Percentiles rank a stretch among this genome's conserved stretches.
These are phyloP conservation scores for Hymenoscyphus albidus DNA, from an alignment of 2,329 filamentous ascomycete genomes.

Conservation along the genomic window DNA sequence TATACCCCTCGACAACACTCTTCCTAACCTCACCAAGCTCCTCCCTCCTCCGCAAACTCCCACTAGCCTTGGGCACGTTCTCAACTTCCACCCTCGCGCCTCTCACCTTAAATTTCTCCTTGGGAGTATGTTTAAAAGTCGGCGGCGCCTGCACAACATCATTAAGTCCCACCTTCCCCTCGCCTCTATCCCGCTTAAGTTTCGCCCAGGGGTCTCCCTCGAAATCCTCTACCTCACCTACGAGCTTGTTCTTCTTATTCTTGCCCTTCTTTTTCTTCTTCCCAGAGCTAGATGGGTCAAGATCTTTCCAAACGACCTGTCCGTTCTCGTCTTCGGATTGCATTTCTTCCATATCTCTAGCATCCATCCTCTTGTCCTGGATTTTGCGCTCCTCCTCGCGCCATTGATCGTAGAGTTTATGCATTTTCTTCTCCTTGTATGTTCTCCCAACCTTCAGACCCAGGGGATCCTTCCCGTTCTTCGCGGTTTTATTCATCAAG, in stretches of 20 bases:
- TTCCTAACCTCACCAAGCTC: conserved; percentile 66
- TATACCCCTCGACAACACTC: conserved; percentile 70
- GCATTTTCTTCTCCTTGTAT: conserved; percentile 79
- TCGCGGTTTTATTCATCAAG: conserved; percentile 58
- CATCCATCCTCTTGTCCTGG: conserved; percentile 32
- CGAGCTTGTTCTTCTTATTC: conserved; percentile 36
- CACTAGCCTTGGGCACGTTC: conserved; percentile 64
- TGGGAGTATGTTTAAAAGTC: conserved; percentile 32
- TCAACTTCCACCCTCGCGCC: conserved; percentile 64
- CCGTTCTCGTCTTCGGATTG: conserved; percentile 32
- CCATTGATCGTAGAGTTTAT: conserved; percentile 76
- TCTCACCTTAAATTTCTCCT: conserved; percentile 42
- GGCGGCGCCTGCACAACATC: conserved; percentile 36
- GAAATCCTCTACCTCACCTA: conserved; percentile 40
- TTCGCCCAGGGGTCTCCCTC: conserved; percentile 36
- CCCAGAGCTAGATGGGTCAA: conserved; percentile 39
- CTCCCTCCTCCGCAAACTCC: conserved; percentile 68
- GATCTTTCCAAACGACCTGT: conserved; percentile 55
- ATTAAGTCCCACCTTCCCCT: conserved; percentile 35
- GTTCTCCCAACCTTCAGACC: conserved; percentile 67
- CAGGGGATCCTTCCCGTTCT: conserved; percentile 59
- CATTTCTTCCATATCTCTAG: conserved; percentile 32
- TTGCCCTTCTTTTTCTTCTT: conserved; percentile 27
- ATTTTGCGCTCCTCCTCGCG: conserved; percentile 59
- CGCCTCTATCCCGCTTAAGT: conserved; percentile 30